Evolutionary conservation across 1,284 basidiomycete genomes (phyloP).

Genomic region (Marasmius oreades): DNA sequence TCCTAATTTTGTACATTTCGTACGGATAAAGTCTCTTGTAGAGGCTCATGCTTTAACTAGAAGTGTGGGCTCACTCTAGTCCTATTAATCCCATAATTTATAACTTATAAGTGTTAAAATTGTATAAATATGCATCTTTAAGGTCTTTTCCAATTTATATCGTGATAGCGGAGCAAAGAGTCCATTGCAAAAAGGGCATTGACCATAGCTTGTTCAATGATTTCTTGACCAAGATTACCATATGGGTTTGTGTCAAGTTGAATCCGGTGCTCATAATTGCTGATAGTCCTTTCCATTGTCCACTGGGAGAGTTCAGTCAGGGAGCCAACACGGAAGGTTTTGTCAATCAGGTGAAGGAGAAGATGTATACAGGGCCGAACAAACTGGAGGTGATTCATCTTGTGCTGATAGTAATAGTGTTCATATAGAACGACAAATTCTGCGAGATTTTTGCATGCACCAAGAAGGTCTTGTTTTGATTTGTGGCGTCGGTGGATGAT

Average conservation of each 20-base stretch:
- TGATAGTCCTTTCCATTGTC: constrained; percentile 25
- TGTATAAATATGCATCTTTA: no score
- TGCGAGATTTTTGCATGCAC: constrained; percentile 4
- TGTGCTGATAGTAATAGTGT: constrained; percentile 17
- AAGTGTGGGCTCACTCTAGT: no score
- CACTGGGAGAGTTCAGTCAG: constrained; percentile 17
- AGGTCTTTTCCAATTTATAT: constrained; percentile 30
- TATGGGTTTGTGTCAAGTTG: constrained; percentile 16
- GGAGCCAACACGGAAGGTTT: constrained; percentile 19
- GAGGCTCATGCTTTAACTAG: constrained; percentile 29
- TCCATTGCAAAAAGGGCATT: constrained; percentile 19
- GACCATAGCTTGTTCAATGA: neutral
- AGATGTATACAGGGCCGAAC: constrained; percentile 20
- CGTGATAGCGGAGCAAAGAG: no score
- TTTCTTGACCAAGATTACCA: constrained; percentile 7
- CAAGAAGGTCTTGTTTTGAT: constrained; percentile 6
- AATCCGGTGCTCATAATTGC: constrained; percentile 20
- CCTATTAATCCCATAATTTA: no score
- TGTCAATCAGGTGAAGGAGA: constrained; percentile 18
- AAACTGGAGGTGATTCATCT: constrained; percentile 20
- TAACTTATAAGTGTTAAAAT: no score
- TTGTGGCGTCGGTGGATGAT: constrained; percentile 13
- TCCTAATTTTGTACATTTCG: no score
- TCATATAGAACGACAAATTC: constrained; percentile 18
- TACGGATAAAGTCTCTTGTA: no score